These are phyloP conservation scores for Boletus speciosus DNA, from an alignment of 768 basidiomycete genomes.

Conservation along the genomic window DNA sequence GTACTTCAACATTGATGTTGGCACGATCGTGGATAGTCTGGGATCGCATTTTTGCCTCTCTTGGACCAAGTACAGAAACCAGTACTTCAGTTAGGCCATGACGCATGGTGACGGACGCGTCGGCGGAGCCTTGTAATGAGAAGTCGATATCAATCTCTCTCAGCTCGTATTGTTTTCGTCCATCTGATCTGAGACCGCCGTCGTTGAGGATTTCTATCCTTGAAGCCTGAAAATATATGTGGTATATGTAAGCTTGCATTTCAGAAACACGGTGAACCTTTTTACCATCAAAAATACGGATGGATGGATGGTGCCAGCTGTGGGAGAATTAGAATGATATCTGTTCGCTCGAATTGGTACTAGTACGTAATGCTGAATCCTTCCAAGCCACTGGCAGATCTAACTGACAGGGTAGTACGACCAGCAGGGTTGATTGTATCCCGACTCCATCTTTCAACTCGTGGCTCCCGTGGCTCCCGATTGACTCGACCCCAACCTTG, in stretches of 20 bases:
- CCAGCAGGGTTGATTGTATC: too few species aligned
- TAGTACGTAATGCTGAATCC: too few species aligned
- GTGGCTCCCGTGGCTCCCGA: background rate
- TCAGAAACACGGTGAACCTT: background rate
- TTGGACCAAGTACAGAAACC: constrained; percentile 87
- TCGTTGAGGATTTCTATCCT: constrained; percentile 77
- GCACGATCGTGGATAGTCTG: constrained; percentile 86
- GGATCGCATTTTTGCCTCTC: constrained; percentile 80
- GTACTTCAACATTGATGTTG: constrained; percentile 85
- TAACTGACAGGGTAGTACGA: too few species aligned
- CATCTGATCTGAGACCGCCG: constrained; percentile 87
- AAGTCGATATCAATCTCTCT: constrained; percentile 80
- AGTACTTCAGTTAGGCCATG: constrained; percentile 91
- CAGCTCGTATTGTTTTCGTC: constrained; percentile 87
- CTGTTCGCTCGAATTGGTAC: too few species aligned
- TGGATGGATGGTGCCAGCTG: background rate
- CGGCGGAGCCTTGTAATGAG: constrained; percentile 68
- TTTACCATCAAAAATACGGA: constrained; percentile 6
- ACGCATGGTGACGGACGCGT: constrained; percentile 78
- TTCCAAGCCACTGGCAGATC: too few species aligned
- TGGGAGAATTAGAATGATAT: too few species aligned
- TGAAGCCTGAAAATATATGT: constrained; percentile 36
- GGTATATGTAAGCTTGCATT: background rate
- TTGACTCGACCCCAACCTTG: background rate
- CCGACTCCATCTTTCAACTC: too few species aligned